phyloP scores from a whole-genome alignment of 1,284 basidiomycete genomes.

The Sporisorium sorghi region DNA sequence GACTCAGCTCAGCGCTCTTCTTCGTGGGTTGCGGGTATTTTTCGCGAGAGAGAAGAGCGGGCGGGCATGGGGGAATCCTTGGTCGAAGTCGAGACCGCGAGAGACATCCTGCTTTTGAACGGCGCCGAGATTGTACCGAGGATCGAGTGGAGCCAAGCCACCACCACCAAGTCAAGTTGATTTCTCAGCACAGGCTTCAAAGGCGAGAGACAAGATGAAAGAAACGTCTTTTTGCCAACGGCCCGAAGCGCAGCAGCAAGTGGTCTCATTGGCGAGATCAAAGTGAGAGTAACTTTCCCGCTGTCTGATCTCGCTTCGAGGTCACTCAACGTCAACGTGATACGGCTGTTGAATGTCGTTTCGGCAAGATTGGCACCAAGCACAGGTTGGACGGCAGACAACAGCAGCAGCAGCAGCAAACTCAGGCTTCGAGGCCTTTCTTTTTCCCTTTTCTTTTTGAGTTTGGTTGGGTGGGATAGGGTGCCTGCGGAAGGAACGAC shows the following conservation, averaged over 20 bases:
- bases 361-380: too few species aligned
- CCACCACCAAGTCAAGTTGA: neutral
- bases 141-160: slow-evolving; percentile 8
- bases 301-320: too few species aligned
- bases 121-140: slow-evolving; percentile 15
- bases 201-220: neutral
- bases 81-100: neutral
- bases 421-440: neutral
- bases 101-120: slow-evolving; percentile 1
- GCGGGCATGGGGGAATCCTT: neutral
- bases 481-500: slow-evolving; percentile 1
- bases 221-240: neutral
- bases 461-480: neutral
- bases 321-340: too few species aligned
- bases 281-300: too few species aligned
- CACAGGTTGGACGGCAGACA: too few species aligned
- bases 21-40: slow-evolving; percentile 9
- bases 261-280: too few species aligned
- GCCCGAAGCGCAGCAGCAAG: neutral
- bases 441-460: neutral
- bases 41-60: neutral
- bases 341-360: too few species aligned
- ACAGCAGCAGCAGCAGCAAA: too few species aligned
- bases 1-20: slow-evolving; percentile 7
- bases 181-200: neutral